Conservation (phyloP, 2,329 filamentous ascomycete genomes). For the Graphilbum ipis-grandicollis region DNA sequence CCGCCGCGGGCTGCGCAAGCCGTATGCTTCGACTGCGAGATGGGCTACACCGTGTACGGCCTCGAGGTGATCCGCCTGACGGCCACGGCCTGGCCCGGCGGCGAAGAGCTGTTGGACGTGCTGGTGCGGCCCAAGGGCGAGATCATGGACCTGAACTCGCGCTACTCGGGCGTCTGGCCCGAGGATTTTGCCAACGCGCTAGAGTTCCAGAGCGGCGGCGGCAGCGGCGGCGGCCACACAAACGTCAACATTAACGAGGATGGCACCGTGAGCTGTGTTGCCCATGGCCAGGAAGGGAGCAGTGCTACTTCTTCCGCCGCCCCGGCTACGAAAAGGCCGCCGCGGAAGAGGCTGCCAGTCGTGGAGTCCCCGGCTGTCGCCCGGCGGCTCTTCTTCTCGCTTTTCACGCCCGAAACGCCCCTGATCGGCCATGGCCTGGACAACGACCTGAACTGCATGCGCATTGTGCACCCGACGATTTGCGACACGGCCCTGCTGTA, state of each 20-base stretch:
- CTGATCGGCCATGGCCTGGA: constrained; percentile 88
- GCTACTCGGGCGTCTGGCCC: constrained; percentile 72
- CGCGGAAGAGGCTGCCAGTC: constrained; percentile 40
- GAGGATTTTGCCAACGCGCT: constrained; percentile 58
- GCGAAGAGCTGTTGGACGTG: constrained; percentile 61
- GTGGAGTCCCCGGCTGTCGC: constrained; percentile 61
- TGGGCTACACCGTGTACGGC: constrained; percentile 84
- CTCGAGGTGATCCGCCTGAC: constrained; percentile 83
- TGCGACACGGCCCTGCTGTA: constrained; percentile 33
- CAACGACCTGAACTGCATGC: constrained; percentile 68
- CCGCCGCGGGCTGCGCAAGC: constrained; percentile 34
- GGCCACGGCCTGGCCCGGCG: constrained; percentile 70
- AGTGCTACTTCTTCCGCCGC: too few species aligned
- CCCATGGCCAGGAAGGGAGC: background rate
- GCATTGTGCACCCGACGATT: constrained; percentile 10
- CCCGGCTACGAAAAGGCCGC: background rate
- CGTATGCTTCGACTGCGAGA: constrained; percentile 88
- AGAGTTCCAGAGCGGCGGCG: background rate
- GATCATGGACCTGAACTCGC: constrained; percentile 43
- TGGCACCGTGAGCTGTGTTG: too few species aligned
- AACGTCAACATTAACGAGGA: too few species aligned
- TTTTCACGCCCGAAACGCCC: constrained; percentile 60
- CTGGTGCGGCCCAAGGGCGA: constrained; percentile 11
- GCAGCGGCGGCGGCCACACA: background rate
- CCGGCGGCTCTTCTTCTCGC: constrained; percentile 57